Conservation (phyloP, 345 rosid species). For the Populus alba region DNA sequence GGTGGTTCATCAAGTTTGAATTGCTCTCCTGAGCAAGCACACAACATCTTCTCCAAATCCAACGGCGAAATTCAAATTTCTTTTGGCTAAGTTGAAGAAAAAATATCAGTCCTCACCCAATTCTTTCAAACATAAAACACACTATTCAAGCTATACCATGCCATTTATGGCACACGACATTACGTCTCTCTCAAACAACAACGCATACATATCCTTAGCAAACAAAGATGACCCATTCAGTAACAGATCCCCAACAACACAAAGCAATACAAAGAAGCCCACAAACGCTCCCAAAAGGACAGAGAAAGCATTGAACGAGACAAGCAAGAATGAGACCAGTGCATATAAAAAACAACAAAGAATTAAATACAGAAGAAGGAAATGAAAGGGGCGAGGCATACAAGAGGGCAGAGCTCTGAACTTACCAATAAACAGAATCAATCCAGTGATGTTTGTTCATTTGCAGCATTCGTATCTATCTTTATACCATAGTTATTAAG, state of each 20-base stretch:
- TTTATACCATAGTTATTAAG: not conserved
- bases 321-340: conserved; percentile 10
- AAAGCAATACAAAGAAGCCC: not conserved
- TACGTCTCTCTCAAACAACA: not conserved
- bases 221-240: not conserved
- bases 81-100: not conserved
- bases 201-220: not conserved
- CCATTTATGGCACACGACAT: not conserved
- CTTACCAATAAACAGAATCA: conserved; percentile 8
- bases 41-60: conserved; percentile 55
- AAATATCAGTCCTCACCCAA: not conserved
- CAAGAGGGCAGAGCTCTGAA: conserved; percentile 13
- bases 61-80: not conserved
- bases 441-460: not conserved
- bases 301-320: conserved; percentile 5
- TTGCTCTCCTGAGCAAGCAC: conserved; percentile 96
- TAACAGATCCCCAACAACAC: not conserved
- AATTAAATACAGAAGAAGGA: not conserved
- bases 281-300: not conserved
- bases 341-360: not conserved
- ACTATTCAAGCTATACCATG: not conserved
- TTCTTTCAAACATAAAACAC: not conserved
- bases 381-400: conserved; percentile 7
- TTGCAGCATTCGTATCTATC: not conserved
- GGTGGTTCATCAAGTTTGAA: conserved; percentile 87